These are phyloP conservation scores for Cyphellophora europaea DNA, from an alignment of 2,329 filamentous ascomycete species.

Conservation along the genomic window DNA sequence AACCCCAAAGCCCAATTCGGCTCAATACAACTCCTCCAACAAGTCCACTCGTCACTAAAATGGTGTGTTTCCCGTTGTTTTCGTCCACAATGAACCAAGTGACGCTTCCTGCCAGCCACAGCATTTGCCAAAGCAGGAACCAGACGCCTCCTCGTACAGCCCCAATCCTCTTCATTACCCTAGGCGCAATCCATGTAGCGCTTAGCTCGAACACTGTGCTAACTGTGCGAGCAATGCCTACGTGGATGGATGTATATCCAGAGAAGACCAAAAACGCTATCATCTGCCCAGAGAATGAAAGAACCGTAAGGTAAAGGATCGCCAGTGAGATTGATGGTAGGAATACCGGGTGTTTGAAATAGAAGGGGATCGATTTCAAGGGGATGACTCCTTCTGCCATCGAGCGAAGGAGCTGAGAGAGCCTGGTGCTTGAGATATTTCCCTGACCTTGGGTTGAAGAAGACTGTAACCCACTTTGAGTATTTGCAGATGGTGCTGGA, in stretches of 20 bases:
- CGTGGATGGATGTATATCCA: constrained; percentile 35
- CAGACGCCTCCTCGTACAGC: constrained; percentile 58
- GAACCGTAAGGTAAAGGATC: constrained; percentile 45
- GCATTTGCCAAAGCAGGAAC: constrained; percentile 59
- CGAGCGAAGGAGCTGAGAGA: no score
- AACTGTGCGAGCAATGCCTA: constrained; percentile 38
- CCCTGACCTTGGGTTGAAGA: no score
- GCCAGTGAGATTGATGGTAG: constrained; percentile 40
- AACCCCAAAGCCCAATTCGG: constrained; percentile 52
- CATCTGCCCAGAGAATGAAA: constrained; percentile 47
- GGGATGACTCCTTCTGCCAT: no score
- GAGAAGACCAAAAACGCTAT: constrained; percentile 44
- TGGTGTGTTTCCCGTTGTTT: no score
- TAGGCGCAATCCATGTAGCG: constrained; percentile 44
- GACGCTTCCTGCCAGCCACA: constrained; percentile 40
- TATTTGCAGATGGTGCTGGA: no score
- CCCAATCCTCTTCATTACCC: constrained; percentile 43
- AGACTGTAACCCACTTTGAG: no score
- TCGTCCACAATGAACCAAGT: constrained; percentile 37
- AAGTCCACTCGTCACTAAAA: no score
- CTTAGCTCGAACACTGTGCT: constrained; percentile 43
- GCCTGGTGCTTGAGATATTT: no score
- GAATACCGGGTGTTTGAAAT: constrained; percentile 27
- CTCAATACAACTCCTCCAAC: constrained; percentile 45
- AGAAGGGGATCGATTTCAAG: constrained; percentile 16